Evolutionary conservation across 2,329 filamentous ascomycete genomes (phyloP).

Genomic region (Xylaria digitata): DNA sequence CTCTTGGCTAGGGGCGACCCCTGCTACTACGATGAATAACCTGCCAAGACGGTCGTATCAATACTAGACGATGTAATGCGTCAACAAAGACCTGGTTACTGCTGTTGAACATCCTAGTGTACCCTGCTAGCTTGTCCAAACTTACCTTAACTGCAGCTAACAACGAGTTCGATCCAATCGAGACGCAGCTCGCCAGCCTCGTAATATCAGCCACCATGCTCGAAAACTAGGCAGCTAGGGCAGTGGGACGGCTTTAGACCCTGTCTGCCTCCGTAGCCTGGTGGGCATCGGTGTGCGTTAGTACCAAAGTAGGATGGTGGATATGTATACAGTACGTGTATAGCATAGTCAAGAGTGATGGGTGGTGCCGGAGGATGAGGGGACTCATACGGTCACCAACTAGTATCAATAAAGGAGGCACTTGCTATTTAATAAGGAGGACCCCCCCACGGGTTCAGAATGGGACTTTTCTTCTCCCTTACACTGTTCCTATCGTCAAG

Average conservation of each 20-base stretch:
- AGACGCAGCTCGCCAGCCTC: slow-evolving; percentile 24
- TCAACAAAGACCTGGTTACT: slow-evolving; percentile 32
- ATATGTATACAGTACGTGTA: slow-evolving; percentile 1
- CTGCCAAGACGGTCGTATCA: slow-evolving; percentile 29
- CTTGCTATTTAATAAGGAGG: slow-evolving; percentile 28
- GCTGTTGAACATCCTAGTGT: not conserved
- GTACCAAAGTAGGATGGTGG: slow-evolving; percentile 32
- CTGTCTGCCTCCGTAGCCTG: slow-evolving; percentile 2
- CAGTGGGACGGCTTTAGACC: not conserved
- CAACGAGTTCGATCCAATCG: slow-evolving; percentile 30
- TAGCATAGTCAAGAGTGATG: slow-evolving; percentile 2
- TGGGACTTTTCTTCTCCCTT: slow-evolving; percentile 27
- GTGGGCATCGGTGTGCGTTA: slow-evolving; percentile 24
- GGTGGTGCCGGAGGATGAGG: slow-evolving; percentile 14
- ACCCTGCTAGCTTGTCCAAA: not conserved
- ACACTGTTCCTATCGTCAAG: slow-evolving; percentile 43
- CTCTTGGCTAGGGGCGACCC: slow-evolving; percentile 16
- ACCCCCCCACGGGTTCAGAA: slow-evolving; percentile 21
- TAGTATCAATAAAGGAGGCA: slow-evolving; percentile 32
- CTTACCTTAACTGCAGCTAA: slow-evolving; percentile 7
- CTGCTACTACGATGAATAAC: slow-evolving; percentile 21
- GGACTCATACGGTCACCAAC: slow-evolving; percentile 2
- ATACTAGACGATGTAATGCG: slow-evolving; percentile 12
- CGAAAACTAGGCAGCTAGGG: slow-evolving; percentile 6
- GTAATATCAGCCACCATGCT: slow-evolving; percentile 29